These are phyloP conservation scores for Metroxylon sagu DNA, from an alignment of 176 grass and related monocot species.

Conservation along the genomic window DNA sequence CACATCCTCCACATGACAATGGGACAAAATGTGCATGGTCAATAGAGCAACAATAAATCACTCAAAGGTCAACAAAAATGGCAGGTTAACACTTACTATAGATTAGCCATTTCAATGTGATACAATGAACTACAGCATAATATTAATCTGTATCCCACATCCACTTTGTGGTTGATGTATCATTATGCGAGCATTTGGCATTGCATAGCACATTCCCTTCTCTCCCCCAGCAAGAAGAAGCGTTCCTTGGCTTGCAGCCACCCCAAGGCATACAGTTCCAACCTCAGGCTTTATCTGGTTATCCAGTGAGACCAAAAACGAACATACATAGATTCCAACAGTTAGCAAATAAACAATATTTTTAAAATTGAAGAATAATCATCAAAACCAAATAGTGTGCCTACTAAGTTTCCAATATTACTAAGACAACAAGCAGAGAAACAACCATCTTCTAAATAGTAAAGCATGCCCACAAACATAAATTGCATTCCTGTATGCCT, in stretches of 20 bases:
- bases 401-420: too few species aligned
- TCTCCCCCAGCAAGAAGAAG: slow-evolving; percentile 86
- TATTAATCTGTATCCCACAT: slow-evolving; percentile 43
- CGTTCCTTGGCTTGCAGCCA: slow-evolving; percentile 82
- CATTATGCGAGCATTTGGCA: slow-evolving; percentile 95
- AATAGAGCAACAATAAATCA: too few species aligned
- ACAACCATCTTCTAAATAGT: too few species aligned
- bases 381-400: too few species aligned
- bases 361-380: too few species aligned
- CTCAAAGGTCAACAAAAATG: too few species aligned
- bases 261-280: slow-evolving; percentile 79
- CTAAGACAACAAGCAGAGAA: too few species aligned
- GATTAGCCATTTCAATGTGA: too few species aligned
- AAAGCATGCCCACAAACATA: too few species aligned
- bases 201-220: slow-evolving; percentile 91
- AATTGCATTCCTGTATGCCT: too few species aligned
- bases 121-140: not conserved
- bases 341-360: slow-evolving; percentile 1
- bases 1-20: slow-evolving; percentile 73
- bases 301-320: slow-evolving; percentile 2
- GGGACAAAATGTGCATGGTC: not conserved
- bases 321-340: not conserved
- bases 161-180: slow-evolving; percentile 96
- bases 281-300: slow-evolving; percentile 90
- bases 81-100: too few species aligned